These are phyloP conservation scores for Tetrapisispora taiwanensis DNA, from an alignment of 805 yeast genomes.

Conservation along the genomic window DNA sequence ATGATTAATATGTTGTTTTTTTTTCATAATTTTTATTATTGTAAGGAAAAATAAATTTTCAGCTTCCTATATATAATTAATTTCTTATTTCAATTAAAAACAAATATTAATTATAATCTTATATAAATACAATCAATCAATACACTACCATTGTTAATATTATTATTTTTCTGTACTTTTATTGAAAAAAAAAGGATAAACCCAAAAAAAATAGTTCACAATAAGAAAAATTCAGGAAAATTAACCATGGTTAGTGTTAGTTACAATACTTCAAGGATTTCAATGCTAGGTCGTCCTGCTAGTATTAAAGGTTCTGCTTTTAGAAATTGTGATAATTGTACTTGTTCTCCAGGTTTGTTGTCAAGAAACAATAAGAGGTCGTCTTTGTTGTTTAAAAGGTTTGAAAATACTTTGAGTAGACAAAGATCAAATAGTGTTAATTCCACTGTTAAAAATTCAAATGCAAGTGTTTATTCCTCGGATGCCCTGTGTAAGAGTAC, in stretches of 20 bases:
- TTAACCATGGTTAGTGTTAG: slow-evolving; percentile 1
- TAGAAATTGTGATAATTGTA: slow-evolving; percentile 62
- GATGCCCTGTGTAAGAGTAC: slow-evolving; percentile 31
- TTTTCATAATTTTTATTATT: no score
- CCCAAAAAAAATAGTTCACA: no score
- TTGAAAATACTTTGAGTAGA: slow-evolving; percentile 27
- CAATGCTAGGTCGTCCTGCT: slow-evolving; percentile 1
- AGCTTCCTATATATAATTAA: neutral
- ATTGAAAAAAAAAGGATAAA: no score
- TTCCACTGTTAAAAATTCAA: slow-evolving; percentile 15
- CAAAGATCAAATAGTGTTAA: slow-evolving; percentile 13
- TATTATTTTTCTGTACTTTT: no score
- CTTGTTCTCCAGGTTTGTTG: slow-evolving; percentile 74
- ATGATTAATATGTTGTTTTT: no score
- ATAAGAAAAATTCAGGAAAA: no score
- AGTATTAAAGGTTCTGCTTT: slow-evolving; percentile 19
- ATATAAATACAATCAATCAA: no score
- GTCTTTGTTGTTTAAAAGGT: slow-evolving; percentile 32
- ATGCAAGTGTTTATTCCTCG: slow-evolving; percentile 31
- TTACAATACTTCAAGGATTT: neutral
- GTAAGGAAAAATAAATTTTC: neutral
- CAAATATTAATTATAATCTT: no score
- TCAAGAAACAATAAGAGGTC: slow-evolving; percentile 53
- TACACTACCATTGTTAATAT: no score
- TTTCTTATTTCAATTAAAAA: no score